Base-by-base conservation (phyloP, 139 green algal species). In the Gonium pectorale region DNA sequence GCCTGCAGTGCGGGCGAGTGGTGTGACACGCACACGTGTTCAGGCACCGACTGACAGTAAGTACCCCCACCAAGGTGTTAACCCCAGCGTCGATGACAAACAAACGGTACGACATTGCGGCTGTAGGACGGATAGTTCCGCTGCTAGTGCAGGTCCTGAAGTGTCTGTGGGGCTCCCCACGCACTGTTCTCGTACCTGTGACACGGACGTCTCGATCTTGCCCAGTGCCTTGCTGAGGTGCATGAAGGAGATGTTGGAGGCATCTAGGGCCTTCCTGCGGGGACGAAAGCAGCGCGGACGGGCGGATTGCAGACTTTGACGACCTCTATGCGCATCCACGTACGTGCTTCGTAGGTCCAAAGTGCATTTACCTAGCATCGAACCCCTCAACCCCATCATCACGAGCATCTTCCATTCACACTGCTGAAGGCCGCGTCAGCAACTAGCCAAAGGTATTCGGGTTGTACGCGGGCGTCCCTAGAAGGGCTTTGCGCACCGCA, bases 171-270 rank as follows among this genome's bases (percentile, higher is more conserved):
- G 17, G 49, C 13, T 17, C 13, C 49, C 13, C 13, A 13, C 49
- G 13, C 13, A 13, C 49, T 17, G 17, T 13, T 17, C 49, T 26
- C 49, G 13, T 17, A 81, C 73, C 73, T 81, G 75, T 6, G 75
- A 82, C 3, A 82, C 75, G 0, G 75, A 82, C 31, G 33, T 54
- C 60, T 82, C 75, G 24, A 82, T 71, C 27, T 44, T 82, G 27
- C 56, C 41, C 75, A 82, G 43, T 3, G 75, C 75, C 62, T 83
- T 83, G 77, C 77, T 83, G n/a, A 83, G 77, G 2, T 51, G 44
- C 24, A 62, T 83, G 44, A 83, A 83, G n/a, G 77, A 83, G 4
- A 83, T 62, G 1, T 3, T 40, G 0, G 62, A 74, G 1, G 62
- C 8, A 33, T 73, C 77, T 9, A 83, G 60, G 0, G 33, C 24